Evolutionary conservation across 768 basidiomycete species (phyloP), one percentile per base, ranked within the genome.

Genomic region (Rhodotorula taiwanensis): DNA sequence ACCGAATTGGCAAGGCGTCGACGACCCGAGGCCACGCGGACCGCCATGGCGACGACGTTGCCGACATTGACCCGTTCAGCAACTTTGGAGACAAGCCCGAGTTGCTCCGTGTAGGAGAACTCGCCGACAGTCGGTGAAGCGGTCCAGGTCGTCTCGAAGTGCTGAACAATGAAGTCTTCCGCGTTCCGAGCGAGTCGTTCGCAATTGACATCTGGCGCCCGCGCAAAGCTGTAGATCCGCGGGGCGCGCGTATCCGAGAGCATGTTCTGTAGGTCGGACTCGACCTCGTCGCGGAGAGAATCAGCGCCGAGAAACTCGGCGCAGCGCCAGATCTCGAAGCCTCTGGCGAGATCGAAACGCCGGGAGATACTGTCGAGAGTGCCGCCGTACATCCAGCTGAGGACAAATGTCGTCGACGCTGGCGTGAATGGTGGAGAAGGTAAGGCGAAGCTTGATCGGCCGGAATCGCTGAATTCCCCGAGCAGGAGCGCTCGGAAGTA

Each of bases 401-500:
- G 82, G 43, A 89, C 89, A 75, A 97, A 97, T 74, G 94, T 62
- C 8, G 95, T 80, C 0, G 91, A 88, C 2, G 93, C 87, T 0
- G 93, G 89, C 0, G 94, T 94, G 76, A 98, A 98, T 0, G 93
- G 92, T 0, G 94, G 92, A 0, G 86, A 89, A 3, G 89, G 89
- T 9, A 97, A 82, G 0, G 80, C 83, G 16, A 95, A 76, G 0
- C 82, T 84, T 1, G 83, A 75, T 0, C 81, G 81, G 60, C 70
- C 64, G 25, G 73, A 74, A 53, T 82, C 76, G 14, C 77, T 76
- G 81, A 87, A 89, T 0, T 71, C 59, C 52, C 83, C 80, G 33
- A 90, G 76, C n/a, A 98, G 82, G 27, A 86, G 84, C 5, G 82
- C 79, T 48, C 84, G 82, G 75, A 98, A 98, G 77, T 97, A 98